phyloP scores from a whole-genome alignment of 2,329 filamentous ascomycete species.

The Albifimbria verrucaria region DNA sequence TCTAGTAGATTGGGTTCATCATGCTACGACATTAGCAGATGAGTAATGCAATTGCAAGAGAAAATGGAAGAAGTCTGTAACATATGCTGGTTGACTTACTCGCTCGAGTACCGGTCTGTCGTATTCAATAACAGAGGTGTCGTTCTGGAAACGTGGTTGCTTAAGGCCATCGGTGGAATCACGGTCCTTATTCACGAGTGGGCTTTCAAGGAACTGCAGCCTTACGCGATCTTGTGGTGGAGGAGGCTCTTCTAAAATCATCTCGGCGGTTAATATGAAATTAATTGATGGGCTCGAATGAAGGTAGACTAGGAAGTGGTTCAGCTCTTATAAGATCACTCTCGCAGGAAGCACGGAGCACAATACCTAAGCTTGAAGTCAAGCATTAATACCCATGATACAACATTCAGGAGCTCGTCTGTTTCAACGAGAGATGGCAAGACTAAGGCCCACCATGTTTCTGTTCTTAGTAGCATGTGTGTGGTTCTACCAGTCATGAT shows the following conservation, averaged over 20 bases:
- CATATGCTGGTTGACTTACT: constrained; percentile 9
- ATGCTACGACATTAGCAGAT: constrained; percentile 17
- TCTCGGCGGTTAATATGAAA: constrained; percentile 7
- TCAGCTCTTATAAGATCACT: not conserved
- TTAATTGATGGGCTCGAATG: not conserved
- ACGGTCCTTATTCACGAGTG: constrained; percentile 13
- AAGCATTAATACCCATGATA: not conserved
- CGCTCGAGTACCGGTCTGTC: constrained; percentile 21
- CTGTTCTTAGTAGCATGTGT: not conserved
- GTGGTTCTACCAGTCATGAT: no score
- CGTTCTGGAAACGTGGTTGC: constrained; percentile 19
- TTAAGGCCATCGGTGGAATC: constrained; percentile 3
- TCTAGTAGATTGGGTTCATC: constrained; percentile 33
- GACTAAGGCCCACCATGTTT: not conserved
- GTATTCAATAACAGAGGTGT: constrained; percentile 9
- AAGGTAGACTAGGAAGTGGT: not conserved
- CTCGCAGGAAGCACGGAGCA: not conserved
- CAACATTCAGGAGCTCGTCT: not conserved
- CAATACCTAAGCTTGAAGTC: not conserved
- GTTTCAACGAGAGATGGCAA: not conserved
- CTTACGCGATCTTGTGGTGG: constrained; percentile 15
- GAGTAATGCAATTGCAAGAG: no score
- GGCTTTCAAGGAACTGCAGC: constrained; percentile 29
- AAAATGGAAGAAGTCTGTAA: no score
- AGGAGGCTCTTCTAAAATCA: constrained; percentile 10